phyloP scores from a whole-genome alignment of 23 red algal species.

The Pyropia yezoensis region DNA sequence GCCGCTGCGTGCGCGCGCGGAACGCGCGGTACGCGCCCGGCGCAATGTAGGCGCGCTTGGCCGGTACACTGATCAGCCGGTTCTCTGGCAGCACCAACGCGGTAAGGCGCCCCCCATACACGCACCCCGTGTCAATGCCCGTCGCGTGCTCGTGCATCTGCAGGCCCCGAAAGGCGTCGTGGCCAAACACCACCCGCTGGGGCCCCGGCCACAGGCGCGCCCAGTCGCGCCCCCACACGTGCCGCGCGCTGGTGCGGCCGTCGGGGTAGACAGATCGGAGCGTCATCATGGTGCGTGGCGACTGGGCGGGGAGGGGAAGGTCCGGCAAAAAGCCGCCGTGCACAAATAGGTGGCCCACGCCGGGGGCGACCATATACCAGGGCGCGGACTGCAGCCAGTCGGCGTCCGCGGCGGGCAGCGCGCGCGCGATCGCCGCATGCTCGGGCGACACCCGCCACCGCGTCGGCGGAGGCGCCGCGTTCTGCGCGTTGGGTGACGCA shows the following conservation, averaged over 20 bases:
- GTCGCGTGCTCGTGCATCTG: constrained; percentile 63
- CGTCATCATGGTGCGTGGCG: constrained; percentile 95
- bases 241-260: constrained; percentile 61
- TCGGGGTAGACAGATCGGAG: constrained; percentile 68
- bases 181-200: constrained; percentile 80
- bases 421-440: constrained; percentile 51
- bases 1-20: constrained; percentile 1
- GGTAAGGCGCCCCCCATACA: constrained; percentile 87
- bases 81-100: constrained; percentile 86
- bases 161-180: constrained; percentile 83
- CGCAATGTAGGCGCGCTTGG: constrained; percentile 62
- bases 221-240: constrained; percentile 57
- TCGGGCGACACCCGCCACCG: constrained; percentile 11
- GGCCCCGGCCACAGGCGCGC: constrained; percentile 87
- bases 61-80: constrained; percentile 67
- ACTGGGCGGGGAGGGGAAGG: constrained; percentile 67
- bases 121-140: constrained; percentile 94
- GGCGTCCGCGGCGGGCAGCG: constrained; percentile 34
- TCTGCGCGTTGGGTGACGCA: background rate
- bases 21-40: constrained; percentile 9
- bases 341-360: constrained; percentile 68
- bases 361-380: constrained; percentile 73
- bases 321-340: constrained; percentile 87
- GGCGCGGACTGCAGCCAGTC: constrained; percentile 64
- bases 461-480: too few relatives aligned